Evolutionary conservation across 2,329 filamentous ascomycete genomes (phyloP), one percentile per base, ranked within the genome.

Genomic region (Colletotrichum cuscutae): DNA sequence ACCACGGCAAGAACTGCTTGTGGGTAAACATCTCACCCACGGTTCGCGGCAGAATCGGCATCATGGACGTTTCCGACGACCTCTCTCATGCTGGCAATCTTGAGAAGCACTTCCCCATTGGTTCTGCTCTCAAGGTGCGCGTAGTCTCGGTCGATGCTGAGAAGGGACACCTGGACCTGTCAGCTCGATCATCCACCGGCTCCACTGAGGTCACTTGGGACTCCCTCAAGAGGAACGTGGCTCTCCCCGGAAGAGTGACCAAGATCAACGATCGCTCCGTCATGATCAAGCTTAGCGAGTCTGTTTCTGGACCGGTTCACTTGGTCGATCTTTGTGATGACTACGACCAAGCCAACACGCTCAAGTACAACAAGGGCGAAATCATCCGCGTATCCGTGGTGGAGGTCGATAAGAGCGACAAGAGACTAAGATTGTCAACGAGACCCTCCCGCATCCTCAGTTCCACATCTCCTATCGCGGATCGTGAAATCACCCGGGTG

Each of bases 11-110:
- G 32, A 91, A 94, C 75, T 94, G 90, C 79, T 87, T 98, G 26
- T 98, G 97, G 96, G 93, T 97, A 58, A 98, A 95, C 79, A 84
- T 99, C 26, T 95, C 95, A 1, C 95, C 97, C 7, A 94, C 93
- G 65, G 91, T 99, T 19, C 92, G 95, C 72, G 97, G 97, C 68
- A 91, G 95, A 63, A 90, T 99, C 68, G 91, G 91, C 66, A 89
- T 93, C 74, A 91, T 97, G 81, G 95, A 98, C 79, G 90, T 97
- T 9, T 95, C 95, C 0, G 94, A 98, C 77, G 95, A 98, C 80
- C 85, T 97, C 59, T 93, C 95, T 8, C 88, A 94, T 67, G 86
- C 98, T 46, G 90, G 92, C 37, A 90, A 98, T 77, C 84, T 98
- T 3, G 88, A 91, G 60, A 88, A 90, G 75, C 94, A 94, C 82